phyloP scores from a whole-genome alignment of 306 rosid species.

The Pterocarpus macrocarpus region DNA sequence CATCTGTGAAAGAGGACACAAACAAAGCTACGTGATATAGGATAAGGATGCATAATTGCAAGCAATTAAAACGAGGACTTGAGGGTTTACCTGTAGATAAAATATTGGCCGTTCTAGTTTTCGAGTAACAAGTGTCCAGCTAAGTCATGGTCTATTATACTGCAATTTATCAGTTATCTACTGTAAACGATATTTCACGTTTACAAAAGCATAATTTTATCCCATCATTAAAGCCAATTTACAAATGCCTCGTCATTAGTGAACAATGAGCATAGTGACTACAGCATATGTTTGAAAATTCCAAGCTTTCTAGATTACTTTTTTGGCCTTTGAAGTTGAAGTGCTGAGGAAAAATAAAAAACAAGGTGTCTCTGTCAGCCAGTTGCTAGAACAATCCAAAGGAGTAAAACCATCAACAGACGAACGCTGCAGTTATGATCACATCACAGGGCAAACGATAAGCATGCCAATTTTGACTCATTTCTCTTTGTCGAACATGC shows the following conservation, averaged over 20 bases:
- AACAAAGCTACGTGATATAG: constrained; percentile 27
- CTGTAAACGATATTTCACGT: neutral
- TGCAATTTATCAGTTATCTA: neutral
- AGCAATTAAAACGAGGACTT: neutral
- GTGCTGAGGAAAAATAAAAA: neutral
- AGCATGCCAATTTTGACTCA: constrained; percentile 5
- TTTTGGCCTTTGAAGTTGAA: neutral
- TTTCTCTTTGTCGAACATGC: neutral
- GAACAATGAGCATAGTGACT: neutral
- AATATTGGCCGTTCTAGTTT: neutral
- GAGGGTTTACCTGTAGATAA: neutral
- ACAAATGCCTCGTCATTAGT: no score
- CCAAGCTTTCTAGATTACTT: neutral
- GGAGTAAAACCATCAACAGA: constrained; percentile 18
- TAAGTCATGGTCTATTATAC: constrained; percentile 5
- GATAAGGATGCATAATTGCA: neutral
- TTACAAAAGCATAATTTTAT: neutral
- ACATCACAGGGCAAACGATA: neutral
- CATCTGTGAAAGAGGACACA: constrained; percentile 27
- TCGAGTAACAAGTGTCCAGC: neutral
- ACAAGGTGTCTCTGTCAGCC: neutral
- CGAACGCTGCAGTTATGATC: neutral
- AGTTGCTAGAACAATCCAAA: constrained; percentile 36
- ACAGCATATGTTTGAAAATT: constrained; percentile 6
- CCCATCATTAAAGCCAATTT: no score